Conservation (phyloP, 2,329 filamentous ascomycete species). For the Trichoderma sp. region DNA sequence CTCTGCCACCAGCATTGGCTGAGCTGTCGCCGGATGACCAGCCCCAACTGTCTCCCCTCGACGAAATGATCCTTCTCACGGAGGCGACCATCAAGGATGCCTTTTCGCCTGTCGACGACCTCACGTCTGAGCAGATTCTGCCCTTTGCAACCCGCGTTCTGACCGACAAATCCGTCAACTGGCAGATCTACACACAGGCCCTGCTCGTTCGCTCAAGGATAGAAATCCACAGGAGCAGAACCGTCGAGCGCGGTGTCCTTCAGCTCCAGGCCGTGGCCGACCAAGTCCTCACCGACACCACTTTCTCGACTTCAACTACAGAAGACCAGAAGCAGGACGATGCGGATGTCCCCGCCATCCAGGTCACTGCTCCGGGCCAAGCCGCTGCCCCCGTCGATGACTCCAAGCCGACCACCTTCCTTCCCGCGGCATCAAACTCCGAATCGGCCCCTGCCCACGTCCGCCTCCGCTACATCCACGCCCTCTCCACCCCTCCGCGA, state of each 20-base stretch:
- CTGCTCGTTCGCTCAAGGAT: slow-evolving; percentile 87
- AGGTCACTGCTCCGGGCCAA: slow-evolving; percentile 46
- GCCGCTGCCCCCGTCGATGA: slow-evolving; percentile 32
- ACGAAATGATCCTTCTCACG: slow-evolving; percentile 87
- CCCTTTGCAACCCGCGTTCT: slow-evolving; percentile 90
- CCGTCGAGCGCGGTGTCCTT: slow-evolving; percentile 83
- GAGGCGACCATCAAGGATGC: slow-evolving; percentile 89
- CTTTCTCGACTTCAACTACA: slow-evolving; percentile 40
- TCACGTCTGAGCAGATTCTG: slow-evolving; percentile 91
- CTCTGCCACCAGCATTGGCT: slow-evolving; percentile 63
- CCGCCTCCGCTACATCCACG: slow-evolving; percentile 80
- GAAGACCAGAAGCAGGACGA: slow-evolving; percentile 35
- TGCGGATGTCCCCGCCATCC: slow-evolving; percentile 49
- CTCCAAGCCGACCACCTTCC: slow-evolving; percentile 70
- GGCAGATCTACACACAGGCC: slow-evolving; percentile 96
- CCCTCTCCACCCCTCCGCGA: slow-evolving; percentile 78
- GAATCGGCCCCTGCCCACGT: slow-evolving; percentile 79
- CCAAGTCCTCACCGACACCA: slow-evolving; percentile 87
- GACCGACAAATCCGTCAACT: slow-evolving; percentile 87
- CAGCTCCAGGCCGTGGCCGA: slow-evolving; percentile 95
- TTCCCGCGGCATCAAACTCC: slow-evolving; percentile 71
- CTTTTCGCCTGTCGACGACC: slow-evolving; percentile 75
- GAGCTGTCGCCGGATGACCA: slow-evolving; percentile 76
- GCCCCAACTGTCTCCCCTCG: slow-evolving; percentile 77
- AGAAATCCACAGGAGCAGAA: slow-evolving; percentile 83